A percentile compares a stretch with the other conserved stretches of the same genome.
These are phyloP conservation scores for Afroboletus lepidellus DNA, from an alignment of 1,284 basidiomycete genomes.

Conservation along the genomic window DNA sequence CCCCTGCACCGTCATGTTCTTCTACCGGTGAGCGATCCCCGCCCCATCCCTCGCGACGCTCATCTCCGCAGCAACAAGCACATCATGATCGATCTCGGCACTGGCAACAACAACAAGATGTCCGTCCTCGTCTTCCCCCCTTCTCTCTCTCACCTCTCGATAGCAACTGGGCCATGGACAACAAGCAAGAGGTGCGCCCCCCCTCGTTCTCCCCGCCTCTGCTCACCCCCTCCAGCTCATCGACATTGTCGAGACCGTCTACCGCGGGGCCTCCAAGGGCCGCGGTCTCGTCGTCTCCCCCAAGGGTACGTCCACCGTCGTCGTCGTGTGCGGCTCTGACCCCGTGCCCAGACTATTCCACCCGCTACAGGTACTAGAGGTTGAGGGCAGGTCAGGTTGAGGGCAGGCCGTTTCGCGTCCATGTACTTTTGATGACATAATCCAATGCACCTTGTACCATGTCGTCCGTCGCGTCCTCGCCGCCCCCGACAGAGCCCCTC, in stretches of 20 bases:
- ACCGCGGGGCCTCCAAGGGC: conserved; percentile 95
- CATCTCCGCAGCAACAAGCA: conserved; percentile 81
- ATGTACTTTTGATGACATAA: conserved; percentile 20
- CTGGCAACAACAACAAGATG: conserved; percentile 99
- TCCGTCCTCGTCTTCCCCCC: conserved; percentile 39
- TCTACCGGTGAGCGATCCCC: conserved; percentile 70
- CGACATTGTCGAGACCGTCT: conserved; percentile 98
- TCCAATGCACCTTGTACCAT: conserved; percentile 10
- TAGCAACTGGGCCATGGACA: conserved; percentile 97
- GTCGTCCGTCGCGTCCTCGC: conserved; percentile 31
- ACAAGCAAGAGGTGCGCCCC: conserved; percentile 84
- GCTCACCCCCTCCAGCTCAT: conserved; percentile 63
- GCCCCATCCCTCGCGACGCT: conserved; percentile 2
- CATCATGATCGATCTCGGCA: conserved; percentile 99
- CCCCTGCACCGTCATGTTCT: conserved; percentile 96
- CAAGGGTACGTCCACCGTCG: conserved; percentile 61
- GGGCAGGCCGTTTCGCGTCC: conserved; percentile 26
- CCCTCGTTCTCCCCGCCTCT: background rate
- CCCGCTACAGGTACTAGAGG: conserved; percentile 72
- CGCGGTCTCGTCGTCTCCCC: conserved; percentile 97
- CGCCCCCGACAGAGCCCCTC: conserved; percentile 18
- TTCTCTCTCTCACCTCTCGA: background rate
- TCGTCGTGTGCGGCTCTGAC: conserved; percentile 2
- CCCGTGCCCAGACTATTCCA: conserved; percentile 69
- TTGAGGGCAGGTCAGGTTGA: conserved; percentile 20